Conservation (phyloP, 2,329 filamentous ascomycete species). For the Hypoxylon sp. region DNA sequence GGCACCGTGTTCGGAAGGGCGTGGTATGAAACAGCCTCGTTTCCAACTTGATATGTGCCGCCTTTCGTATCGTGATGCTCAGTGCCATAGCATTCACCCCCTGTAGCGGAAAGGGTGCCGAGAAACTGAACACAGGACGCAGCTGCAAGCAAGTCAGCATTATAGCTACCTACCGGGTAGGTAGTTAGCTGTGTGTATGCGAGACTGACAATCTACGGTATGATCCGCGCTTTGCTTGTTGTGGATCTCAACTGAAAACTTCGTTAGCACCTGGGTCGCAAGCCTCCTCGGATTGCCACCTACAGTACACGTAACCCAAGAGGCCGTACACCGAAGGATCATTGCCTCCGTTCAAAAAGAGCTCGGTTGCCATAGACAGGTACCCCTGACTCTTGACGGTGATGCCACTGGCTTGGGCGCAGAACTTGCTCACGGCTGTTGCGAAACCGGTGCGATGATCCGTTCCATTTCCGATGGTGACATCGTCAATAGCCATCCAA, state of each 20-base stretch:
- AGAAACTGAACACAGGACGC: slow-evolving; percentile 45
- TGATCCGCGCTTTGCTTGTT: slow-evolving; percentile 45
- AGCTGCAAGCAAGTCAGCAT: slow-evolving; percentile 31
- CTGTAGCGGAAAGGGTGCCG: slow-evolving; percentile 39
- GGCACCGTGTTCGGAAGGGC: slow-evolving; percentile 44
- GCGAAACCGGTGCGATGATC: slow-evolving; percentile 46
- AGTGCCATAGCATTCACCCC: slow-evolving; percentile 43
- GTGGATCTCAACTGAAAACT: slow-evolving; percentile 47
- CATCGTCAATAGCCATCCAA: slow-evolving; percentile 47
- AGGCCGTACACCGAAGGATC: slow-evolving; percentile 44
- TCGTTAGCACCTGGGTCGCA: slow-evolving; percentile 9
- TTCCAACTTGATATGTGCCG: slow-evolving; percentile 48
- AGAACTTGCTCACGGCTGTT: slow-evolving; percentile 46
- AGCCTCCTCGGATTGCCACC: slow-evolving; percentile 8
- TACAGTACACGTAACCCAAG: slow-evolving; percentile 49
- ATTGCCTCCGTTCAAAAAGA: slow-evolving; percentile 45
- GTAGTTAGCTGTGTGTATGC: neutral
- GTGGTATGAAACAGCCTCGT: slow-evolving; percentile 47
- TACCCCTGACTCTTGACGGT: slow-evolving; percentile 43
- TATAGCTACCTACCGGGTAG: slow-evolving; percentile 23
- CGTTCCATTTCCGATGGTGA: slow-evolving; percentile 44
- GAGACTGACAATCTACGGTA: slow-evolving; percentile 44
- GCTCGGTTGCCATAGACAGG: slow-evolving; percentile 49
- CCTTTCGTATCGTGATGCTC: slow-evolving; percentile 47
- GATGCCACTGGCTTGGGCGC: slow-evolving; percentile 39